Evolutionary conservation across 768 basidiomycete genomes (phyloP), one percentile per base, ranked within the genome.

Genomic region (Podaxis sp.): DNA sequence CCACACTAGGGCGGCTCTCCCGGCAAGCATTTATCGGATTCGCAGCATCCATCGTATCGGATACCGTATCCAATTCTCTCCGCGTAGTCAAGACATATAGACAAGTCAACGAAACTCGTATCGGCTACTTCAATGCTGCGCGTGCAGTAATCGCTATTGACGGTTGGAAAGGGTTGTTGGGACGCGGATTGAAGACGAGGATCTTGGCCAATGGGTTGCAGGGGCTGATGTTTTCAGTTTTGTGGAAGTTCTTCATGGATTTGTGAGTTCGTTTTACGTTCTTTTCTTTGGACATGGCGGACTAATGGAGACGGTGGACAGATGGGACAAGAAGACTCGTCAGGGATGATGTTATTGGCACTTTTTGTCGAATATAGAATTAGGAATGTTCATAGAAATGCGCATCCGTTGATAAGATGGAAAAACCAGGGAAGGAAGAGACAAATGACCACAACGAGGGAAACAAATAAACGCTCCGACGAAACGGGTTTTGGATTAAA

Each of bases 71-170:
- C 47, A 98, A 98, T 76, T 93, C 89, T 4, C 77, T 98, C 1
- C 84, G 93, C 18, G 95, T 98, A 2, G 75, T 98, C 69, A 98
- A 98, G 81, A 98, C 96, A 0, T 98, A 97, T 74, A 79, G 95
- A 14, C 96, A 98, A 71, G 93, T 95, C 35, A 85, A 94, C 69
- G 87, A 89, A 62, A 84, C 84, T 4, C 82, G 85, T 32, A 88
- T 98, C 14, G 84, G 88, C 1, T 98, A 98, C 70, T 59, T 79
- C 3, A 84, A 87, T 55, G 91, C 93, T 0, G 94, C 92, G 0
- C 81, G 81, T 51, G 85, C 83, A 4, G 90, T 98, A 50, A 76
- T 97, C 38, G 81, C 81, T 0, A 73, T 76, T 0, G 95, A 97
- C 65, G 95, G 95, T 10, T 57, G 87, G n/a, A 68, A 70, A 21